phyloP scores from a whole-genome alignment of 805 yeast genomes.

The Nakazawaea holstii region DNA sequence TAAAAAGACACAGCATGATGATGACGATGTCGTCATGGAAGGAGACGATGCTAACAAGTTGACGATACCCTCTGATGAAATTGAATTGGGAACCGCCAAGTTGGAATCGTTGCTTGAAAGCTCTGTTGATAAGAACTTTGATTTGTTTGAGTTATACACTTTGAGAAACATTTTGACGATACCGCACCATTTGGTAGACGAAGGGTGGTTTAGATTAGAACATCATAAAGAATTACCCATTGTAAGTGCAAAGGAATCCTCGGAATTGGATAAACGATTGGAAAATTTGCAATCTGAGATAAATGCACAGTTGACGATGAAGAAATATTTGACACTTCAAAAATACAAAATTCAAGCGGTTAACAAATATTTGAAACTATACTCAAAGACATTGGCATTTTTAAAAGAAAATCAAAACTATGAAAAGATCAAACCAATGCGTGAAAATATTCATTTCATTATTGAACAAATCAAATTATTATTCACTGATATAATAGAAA shows the following conservation, averaged over 20 bases:
- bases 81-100: slow-evolving; percentile 74
- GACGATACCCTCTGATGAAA: slow-evolving; percentile 38
- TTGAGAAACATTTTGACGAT: slow-evolving; percentile 69
- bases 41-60: slow-evolving; percentile 14
- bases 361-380: slow-evolving; percentile 21
- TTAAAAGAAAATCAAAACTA: slow-evolving; percentile 7
- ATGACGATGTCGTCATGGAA: slow-evolving; percentile 23
- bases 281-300: slow-evolving; percentile 30
- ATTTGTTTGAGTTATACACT: slow-evolving; percentile 78
- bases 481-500: slow-evolving; percentile 9
- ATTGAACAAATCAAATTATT: slow-evolving; percentile 18
- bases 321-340: slow-evolving; percentile 34
- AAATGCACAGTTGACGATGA: slow-evolving; percentile 36
- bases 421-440: slow-evolving; percentile 19
- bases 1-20: slow-evolving; percentile 17
- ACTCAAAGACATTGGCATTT: neutral
- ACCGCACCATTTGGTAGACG: slow-evolving; percentile 58
- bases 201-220: slow-evolving; percentile 61
- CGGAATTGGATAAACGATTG: slow-evolving; percentile 18
- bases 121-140: slow-evolving; percentile 76
- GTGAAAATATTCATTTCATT: slow-evolving; percentile 22
- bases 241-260: slow-evolving; percentile 14
- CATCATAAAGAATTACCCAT: slow-evolving; percentile 57
- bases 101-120: slow-evolving; percentile 72
- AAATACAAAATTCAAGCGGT: slow-evolving; percentile 33